phyloP scores from a whole-genome alignment of 2,329 filamentous ascomycete species.

The Penicillium expansum region DNA sequence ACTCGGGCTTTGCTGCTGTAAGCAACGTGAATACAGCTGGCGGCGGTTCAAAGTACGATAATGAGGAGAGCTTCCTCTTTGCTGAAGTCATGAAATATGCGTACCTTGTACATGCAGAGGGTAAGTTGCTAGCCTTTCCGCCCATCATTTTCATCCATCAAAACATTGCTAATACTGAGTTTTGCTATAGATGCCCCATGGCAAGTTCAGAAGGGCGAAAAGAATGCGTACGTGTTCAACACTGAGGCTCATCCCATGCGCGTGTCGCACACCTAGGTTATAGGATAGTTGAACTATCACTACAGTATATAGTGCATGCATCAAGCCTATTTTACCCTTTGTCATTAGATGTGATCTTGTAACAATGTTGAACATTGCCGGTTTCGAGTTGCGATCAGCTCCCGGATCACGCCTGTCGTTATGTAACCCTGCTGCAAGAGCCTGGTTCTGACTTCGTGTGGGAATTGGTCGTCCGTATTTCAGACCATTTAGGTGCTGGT shows the following conservation, averaged over 20 bases:
- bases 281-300: not conserved
- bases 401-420: not conserved
- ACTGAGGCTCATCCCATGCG: constrained; percentile 61
- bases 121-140: constrained; percentile 18
- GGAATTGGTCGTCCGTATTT: too few relatives aligned
- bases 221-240: constrained; percentile 61
- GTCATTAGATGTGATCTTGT: not conserved
- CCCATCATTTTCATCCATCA: not conserved
- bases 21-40: constrained; percentile 61
- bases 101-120: constrained; percentile 64
- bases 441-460: too few relatives aligned
- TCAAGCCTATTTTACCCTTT: not conserved
- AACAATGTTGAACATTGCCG: not conserved
- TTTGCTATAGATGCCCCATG: constrained; percentile 53
- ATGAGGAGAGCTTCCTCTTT: constrained; percentile 85
- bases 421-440: not conserved
- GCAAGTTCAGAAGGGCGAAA: constrained; percentile 50
- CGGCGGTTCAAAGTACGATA: constrained; percentile 64
- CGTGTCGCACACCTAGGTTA: constrained; percentile 14
- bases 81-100: constrained; percentile 84
- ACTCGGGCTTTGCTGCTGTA: constrained; percentile 66
- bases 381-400: not conserved
- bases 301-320: not conserved
- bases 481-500: too few relatives aligned
- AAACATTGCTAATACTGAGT: constrained; percentile 12